phyloP scores from a whole-genome alignment of 139 green algal species.

The Chlamydomonas urium region DNA sequence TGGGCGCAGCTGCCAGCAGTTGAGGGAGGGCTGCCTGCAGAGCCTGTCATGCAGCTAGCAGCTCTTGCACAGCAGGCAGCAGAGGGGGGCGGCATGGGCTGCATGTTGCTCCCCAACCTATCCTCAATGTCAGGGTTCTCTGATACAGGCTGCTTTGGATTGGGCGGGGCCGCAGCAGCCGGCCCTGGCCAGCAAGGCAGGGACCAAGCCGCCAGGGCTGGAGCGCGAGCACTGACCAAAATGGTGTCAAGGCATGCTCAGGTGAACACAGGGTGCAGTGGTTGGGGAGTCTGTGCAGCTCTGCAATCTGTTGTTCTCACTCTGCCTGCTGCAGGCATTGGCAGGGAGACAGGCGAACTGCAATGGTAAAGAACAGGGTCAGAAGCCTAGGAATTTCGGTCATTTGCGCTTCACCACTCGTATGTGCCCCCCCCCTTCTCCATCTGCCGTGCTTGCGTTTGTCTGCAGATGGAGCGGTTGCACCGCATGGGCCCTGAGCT shows the following conservation, averaged over 20 bases:
- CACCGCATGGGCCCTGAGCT: not conserved
- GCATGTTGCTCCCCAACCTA: no score
- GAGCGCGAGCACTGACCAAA: not conserved
- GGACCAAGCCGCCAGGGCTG: not conserved
- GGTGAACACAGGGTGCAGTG: not conserved
- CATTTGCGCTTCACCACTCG: not conserved
- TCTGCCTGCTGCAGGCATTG: not conserved
- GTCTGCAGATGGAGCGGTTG: conserved; percentile 1
- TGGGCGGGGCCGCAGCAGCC: no score
- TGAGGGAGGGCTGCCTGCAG: no score
- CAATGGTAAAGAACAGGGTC: not conserved
- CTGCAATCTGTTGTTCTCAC: not conserved
- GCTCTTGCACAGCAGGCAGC: no score
- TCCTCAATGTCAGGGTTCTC: no score
- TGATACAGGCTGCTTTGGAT: no score
- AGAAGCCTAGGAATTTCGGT: not conserved
- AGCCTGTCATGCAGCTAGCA: no score
- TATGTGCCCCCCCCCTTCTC: no score
- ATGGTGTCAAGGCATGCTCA: conserved; percentile 8
- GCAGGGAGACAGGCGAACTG: not conserved
- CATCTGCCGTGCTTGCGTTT: not conserved
- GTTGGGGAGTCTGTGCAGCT: not conserved
- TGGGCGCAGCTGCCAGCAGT: no score
- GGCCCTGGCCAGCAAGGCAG: not conserved
- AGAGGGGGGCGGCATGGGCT: no score